Percentiles rank a stretch among this genome's conserved stretches.
phyloP scores from a whole-genome alignment of 257 asterid genomes.

The Plantago major region DNA sequence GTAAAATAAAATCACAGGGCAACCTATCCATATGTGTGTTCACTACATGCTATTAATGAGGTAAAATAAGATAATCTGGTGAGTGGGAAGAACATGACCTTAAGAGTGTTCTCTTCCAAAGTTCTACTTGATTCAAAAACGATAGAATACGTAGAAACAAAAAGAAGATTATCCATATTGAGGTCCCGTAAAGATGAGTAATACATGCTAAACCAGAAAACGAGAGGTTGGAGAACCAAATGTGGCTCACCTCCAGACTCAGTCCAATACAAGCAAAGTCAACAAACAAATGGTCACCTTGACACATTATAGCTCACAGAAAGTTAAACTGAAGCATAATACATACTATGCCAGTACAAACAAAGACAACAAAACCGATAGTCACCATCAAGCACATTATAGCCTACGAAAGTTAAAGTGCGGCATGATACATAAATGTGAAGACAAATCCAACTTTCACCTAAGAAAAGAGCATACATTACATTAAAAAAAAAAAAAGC shows the following conservation, averaged over 20 bases:
- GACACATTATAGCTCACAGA: slow-evolving; percentile 1
- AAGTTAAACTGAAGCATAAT: slow-evolving; percentile 8
- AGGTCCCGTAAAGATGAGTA: not conserved
- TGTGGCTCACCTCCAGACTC: no score
- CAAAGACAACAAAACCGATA: slow-evolving; percentile 15
- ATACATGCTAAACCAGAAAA: slow-evolving; percentile 2
- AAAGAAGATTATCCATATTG: not conserved
- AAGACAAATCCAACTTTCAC: not conserved
- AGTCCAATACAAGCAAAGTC: slow-evolving; percentile 17
- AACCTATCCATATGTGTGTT: no score
- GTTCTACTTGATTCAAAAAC: slow-evolving; percentile 4
- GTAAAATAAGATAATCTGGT: no score
- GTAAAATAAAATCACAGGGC: no score
- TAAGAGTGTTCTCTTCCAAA: slow-evolving; percentile 24
- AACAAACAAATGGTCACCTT: slow-evolving; percentile 10
- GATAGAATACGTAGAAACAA: slow-evolving; percentile 6
- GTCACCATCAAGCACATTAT: slow-evolving; percentile 16
- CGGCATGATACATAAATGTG: slow-evolving; percentile 14
- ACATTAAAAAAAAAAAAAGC: no score
- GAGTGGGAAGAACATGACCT: slow-evolving; percentile 17
- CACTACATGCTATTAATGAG: no score
- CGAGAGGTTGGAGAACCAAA: slow-evolving; percentile 1
- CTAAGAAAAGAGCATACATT: not conserved
- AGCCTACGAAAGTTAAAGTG: not conserved
- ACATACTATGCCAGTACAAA: not conserved